Evolutionary conservation across 495 filamentous ascomycete genomes (phyloP).

Genomic region (Umbilicaria muhlenbergii): DNA sequence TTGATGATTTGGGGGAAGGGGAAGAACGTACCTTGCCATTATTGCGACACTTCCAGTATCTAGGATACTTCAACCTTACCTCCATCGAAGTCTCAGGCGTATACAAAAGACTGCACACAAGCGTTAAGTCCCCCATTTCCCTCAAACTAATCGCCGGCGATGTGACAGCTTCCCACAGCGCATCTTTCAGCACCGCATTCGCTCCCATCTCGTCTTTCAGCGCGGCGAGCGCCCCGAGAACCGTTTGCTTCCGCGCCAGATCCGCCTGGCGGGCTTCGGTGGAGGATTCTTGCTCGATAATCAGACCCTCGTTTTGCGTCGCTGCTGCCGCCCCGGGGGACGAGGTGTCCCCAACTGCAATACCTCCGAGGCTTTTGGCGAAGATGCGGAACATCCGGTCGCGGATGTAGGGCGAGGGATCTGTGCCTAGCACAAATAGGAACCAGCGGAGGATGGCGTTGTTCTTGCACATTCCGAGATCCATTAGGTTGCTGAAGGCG

Average conservation of each 20-base stretch:
- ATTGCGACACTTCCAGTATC: constrained; percentile 52
- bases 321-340: constrained; percentile 10
- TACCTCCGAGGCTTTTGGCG: constrained; percentile 53
- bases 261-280: constrained; percentile 53
- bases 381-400: constrained; percentile 51
- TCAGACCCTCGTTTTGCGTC: constrained; percentile 41
- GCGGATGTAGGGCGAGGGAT: constrained; percentile 70
- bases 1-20: constrained; percentile 7
- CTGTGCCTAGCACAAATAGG: constrained; percentile 52
- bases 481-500: constrained; percentile 67
- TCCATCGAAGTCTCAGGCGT: constrained; percentile 44
- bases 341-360: constrained; percentile 55
- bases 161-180: constrained; percentile 65
- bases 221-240: constrained; percentile 57
- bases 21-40: constrained; percentile 35
- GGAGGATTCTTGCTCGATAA: constrained; percentile 63
- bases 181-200: constrained; percentile 44
- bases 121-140: constrained; percentile 65
- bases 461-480: constrained; percentile 54
- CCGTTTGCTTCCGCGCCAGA: constrained; percentile 56
- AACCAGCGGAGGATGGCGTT: constrained; percentile 51
- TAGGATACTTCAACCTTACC: constrained; percentile 51
- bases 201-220: constrained; percentile 54
- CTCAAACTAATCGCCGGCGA: constrained; percentile 46
- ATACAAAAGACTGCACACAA: constrained; percentile 63